A percentile compares a stretch with the other conserved stretches of the same genome.
These are phyloP conservation scores for Taphrina wiesneri DNA, from an alignment of 1,139 yeast species.

Conservation along the genomic window DNA sequence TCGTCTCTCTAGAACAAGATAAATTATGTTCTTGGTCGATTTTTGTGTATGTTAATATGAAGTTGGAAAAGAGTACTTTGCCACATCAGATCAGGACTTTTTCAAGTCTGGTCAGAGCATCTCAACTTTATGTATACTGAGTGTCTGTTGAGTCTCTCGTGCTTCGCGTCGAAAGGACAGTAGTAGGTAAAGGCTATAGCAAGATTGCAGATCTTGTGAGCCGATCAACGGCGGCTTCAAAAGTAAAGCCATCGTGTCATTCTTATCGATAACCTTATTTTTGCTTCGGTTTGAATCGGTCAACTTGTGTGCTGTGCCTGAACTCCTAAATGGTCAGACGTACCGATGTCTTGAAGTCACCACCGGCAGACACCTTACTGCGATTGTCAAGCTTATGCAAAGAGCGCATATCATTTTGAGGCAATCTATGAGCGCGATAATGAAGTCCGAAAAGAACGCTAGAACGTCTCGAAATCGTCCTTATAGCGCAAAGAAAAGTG, in stretches of 20 bases:
- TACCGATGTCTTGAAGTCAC: not conserved
- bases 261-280: constrained; percentile 7
- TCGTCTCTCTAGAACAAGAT: not conserved
- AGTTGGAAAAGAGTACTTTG: too few species aligned
- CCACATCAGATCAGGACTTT: too few species aligned
- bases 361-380: too few species aligned
- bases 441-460: constrained; percentile 16
- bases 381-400: constrained; percentile 2
- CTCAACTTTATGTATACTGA: too few species aligned
- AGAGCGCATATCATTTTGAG: not conserved
- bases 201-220: too few species aligned
- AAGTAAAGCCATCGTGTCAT: constrained; percentile 5
- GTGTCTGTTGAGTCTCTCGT: too few species aligned
- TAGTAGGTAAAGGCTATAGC: too few species aligned
- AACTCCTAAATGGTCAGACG: not conserved
- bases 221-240: not conserved
- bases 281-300: not conserved
- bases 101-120: too few species aligned
- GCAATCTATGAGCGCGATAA: constrained; percentile 3
- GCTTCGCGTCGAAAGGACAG: too few species aligned
- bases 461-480: constrained; percentile 4
- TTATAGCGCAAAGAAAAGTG: not conserved
- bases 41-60: too few species aligned
- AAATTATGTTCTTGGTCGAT: too few species aligned
- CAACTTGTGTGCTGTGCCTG: not conserved